Conservation (phyloP, 495 filamentous ascomycete species). For the Aspergillus bertholletiae region DNA sequence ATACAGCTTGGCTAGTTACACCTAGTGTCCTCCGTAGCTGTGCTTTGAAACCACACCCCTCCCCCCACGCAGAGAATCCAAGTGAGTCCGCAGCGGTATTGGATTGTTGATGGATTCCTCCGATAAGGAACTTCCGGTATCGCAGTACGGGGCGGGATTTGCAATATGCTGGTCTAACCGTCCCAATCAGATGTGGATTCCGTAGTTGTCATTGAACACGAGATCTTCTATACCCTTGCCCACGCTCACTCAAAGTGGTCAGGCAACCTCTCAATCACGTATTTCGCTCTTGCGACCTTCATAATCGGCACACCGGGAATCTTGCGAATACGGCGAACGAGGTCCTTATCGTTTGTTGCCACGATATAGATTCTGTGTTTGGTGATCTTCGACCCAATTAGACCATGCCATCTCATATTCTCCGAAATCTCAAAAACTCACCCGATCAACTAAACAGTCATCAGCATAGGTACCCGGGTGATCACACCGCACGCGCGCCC, state of each 20-base stretch:
- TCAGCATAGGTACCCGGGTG: conserved; percentile 94
- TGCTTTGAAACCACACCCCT: background rate
- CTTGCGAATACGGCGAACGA: conserved; percentile 69
- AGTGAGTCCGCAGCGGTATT: background rate
- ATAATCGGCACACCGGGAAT: conserved; percentile 53
- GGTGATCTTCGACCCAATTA: conserved; percentile 17
- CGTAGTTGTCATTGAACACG: background rate
- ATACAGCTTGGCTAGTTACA: background rate
- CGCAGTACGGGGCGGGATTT: background rate
- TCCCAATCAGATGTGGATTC: background rate
- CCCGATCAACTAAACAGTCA: conserved; percentile 88
- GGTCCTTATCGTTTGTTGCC: conserved; percentile 76
- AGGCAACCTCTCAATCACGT: conserved; percentile 87
- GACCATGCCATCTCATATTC: background rate
- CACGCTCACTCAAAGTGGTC: conserved; percentile 58
- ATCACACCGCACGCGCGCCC: conserved; percentile 77
- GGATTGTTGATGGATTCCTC: background rate
- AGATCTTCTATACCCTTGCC: background rate
- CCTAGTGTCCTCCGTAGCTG: background rate
- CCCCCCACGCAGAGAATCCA: background rate
- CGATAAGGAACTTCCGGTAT: background rate
- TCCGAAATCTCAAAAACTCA: conserved; percentile 46
- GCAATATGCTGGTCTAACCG: background rate
- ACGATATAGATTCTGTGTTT: conserved; percentile 83
- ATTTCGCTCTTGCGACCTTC: conserved; percentile 77